phyloP scores from a whole-genome alignment of 2,329 filamentous ascomycete genomes.

The Venturia nashicola region DNA sequence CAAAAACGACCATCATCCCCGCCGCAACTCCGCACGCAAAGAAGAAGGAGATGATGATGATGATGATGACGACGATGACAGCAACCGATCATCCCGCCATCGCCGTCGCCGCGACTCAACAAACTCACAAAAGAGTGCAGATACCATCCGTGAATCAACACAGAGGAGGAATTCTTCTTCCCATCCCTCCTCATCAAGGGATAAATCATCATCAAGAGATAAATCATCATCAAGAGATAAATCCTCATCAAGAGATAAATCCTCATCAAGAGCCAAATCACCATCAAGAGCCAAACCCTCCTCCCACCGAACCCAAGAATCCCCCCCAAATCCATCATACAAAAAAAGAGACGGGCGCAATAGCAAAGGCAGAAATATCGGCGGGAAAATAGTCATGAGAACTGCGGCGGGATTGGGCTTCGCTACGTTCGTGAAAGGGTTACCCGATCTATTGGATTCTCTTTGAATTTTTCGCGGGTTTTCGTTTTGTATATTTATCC shows the following conservation, averaged over 20 bases:
- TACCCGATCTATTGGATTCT: slow-evolving; percentile 5
- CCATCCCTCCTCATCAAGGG: background rate
- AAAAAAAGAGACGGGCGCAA: background rate
- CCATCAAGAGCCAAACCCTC: too few relatives aligned
- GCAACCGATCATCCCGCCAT: background rate
- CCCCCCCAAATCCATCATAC: background rate
- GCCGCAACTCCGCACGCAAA: background rate
- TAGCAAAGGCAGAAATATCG: background rate
- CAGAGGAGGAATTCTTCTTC: background rate
- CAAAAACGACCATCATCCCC: background rate
- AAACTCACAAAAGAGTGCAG: background rate
- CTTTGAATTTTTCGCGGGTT: background rate
- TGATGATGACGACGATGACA: too few relatives aligned
- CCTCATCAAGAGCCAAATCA: background rate
- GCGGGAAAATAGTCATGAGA: background rate
- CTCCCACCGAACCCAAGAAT: background rate
- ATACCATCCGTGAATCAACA: background rate
- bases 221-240: background rate
- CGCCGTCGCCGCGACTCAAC: background rate
- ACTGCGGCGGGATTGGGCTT: slow-evolving; percentile 7
- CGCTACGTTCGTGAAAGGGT: slow-evolving; percentile 8
- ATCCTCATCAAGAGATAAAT: background rate
- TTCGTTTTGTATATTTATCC: background rate
- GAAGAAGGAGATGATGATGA: background rate
- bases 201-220: background rate